Conservation (phyloP, 495 filamentous ascomycete genomes). For the Neurospora tetraspora region DNA sequence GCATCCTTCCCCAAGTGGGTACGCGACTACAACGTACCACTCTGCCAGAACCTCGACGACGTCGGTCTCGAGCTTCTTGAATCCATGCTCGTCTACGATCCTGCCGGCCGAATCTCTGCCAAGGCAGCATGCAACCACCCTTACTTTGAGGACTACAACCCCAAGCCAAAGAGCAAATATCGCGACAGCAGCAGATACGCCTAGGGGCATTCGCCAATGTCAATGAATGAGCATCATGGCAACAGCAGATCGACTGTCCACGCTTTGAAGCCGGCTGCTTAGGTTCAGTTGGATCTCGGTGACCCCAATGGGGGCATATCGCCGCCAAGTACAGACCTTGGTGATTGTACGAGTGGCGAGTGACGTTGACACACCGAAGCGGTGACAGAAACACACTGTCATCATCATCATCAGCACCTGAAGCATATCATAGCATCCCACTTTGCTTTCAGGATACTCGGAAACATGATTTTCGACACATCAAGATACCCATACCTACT, state of each 20-base stretch:
- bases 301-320: neutral
- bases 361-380: neutral
- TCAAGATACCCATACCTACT: neutral
- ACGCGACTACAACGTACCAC: constrained; percentile 49
- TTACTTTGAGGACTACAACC: constrained; percentile 69
- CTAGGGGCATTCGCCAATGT: constrained; percentile 10
- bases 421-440: constrained; percentile 11
- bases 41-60: constrained; percentile 52
- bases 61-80: constrained; percentile 85
- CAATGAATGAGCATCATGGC: neutral
- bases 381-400: neutral
- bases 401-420: neutral
- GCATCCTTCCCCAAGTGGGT: constrained; percentile 92
- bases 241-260: neutral
- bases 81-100: constrained; percentile 85
- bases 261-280: constrained; percentile 2
- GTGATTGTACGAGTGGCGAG: neutral
- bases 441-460: constrained; percentile 19
- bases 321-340: neutral
- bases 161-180: constrained; percentile 20
- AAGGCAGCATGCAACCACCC: constrained; percentile 91
- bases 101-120: constrained; percentile 83
- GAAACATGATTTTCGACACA: constrained; percentile 1
- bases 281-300: neutral
- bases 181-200: constrained; percentile 30